Conservation (phyloP, 768 basidiomycete species). For the Fomitopsis pulvina region DNA sequence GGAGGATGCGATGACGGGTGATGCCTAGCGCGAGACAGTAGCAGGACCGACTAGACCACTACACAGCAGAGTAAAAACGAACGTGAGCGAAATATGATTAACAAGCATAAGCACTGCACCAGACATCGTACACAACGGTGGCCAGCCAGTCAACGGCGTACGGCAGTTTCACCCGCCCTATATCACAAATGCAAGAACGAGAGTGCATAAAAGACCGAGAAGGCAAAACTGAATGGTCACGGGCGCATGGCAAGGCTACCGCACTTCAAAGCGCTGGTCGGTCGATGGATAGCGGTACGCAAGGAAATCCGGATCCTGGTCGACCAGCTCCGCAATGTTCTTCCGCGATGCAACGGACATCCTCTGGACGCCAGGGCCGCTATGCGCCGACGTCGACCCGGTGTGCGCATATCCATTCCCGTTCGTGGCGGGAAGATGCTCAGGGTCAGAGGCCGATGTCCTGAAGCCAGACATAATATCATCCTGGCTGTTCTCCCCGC, state of each 20-base stretch:
- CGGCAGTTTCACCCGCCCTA: not conserved
- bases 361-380: conserved; percentile 37
- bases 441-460: conserved; percentile 30
- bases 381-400: conserved; percentile 45
- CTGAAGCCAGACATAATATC: conserved; percentile 18
- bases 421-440: conserved; percentile 33
- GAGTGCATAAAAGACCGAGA: not conserved
- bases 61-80: not conserved
- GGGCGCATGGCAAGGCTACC: conserved; percentile 33
- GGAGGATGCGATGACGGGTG: conserved; percentile 1
- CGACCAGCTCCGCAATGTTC: conserved; percentile 71
- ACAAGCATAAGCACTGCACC: not conserved
- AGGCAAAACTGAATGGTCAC: too few relatives aligned
- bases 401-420: conserved; percentile 33
- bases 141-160: too few relatives aligned
- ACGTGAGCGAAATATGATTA: conserved; percentile 4
- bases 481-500: conserved; percentile 2
- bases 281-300: conserved; percentile 83
- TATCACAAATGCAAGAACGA: not conserved
- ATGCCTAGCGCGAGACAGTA: not conserved
- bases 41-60: not conserved
- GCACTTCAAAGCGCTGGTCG: conserved; percentile 59
- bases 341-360: conserved; percentile 64
- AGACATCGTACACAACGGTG: not conserved
- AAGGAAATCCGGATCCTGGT: conserved; percentile 80